Conservation (phyloP, 2,329 filamentous ascomycete species). For the Bipolaris zeicola region DNA sequence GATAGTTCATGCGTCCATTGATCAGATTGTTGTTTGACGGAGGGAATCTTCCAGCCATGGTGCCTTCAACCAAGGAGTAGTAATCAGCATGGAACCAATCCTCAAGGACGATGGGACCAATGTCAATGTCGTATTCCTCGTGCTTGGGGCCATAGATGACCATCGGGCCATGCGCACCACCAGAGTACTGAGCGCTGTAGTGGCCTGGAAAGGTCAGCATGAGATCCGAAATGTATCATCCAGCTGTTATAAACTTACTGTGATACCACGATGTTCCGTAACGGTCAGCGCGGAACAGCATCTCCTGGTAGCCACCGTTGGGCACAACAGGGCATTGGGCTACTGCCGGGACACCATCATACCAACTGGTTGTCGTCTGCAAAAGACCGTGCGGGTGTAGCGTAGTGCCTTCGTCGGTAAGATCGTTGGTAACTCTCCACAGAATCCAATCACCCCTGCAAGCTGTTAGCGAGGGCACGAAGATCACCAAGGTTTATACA, state of each 20-base stretch:
- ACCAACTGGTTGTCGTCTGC: slow-evolving; percentile 43
- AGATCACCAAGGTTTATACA: neutral
- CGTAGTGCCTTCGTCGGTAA: slow-evolving; percentile 42
- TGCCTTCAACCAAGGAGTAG: slow-evolving; percentile 37
- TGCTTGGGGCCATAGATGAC: slow-evolving; percentile 47
- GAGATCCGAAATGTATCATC: too few relatives aligned
- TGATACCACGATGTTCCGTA: slow-evolving; percentile 40
- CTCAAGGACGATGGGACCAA: slow-evolving; percentile 48
- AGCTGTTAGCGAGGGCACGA: slow-evolving; percentile 1
- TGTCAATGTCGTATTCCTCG: slow-evolving; percentile 48
- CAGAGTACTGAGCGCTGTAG: slow-evolving; percentile 48
- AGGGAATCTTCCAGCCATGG: slow-evolving; percentile 32
- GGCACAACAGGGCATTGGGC: slow-evolving; percentile 46
- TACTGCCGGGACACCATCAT: slow-evolving; percentile 46
- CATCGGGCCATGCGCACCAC: slow-evolving; percentile 47
- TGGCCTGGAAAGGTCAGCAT: slow-evolving; percentile 30
- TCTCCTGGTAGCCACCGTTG: slow-evolving; percentile 25
- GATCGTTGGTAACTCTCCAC: slow-evolving; percentile 37
- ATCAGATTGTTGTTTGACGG: slow-evolving; percentile 28
- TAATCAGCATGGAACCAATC: slow-evolving; percentile 50
- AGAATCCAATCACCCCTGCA: slow-evolving; percentile 39
- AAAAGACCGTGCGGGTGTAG: slow-evolving; percentile 45
- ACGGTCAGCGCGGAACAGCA: slow-evolving; percentile 36
- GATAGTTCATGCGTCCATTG: slow-evolving; percentile 30
- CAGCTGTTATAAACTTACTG: slow-evolving; percentile 11